Percentiles rank a stretch among this genome's conserved stretches.
These are phyloP conservation scores for Yamadazyma friedrichii DNA, from an alignment of 1,139 yeast species.

Conservation along the genomic window DNA sequence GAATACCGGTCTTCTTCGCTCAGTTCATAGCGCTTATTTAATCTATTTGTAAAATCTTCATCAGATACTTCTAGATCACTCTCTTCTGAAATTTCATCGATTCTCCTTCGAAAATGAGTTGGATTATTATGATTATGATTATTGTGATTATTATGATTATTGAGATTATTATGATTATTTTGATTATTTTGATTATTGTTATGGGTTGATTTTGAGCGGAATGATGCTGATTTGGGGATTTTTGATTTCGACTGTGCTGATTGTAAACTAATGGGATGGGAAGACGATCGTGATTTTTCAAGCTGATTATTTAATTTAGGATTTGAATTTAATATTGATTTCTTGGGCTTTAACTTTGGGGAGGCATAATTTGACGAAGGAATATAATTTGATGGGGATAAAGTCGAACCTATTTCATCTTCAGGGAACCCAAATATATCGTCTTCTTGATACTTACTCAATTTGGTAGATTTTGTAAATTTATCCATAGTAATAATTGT, in stretches of 20 bases:
- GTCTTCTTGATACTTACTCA: constrained; percentile 21
- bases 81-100: constrained; percentile 9
- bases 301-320: neutral
- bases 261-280: neutral
- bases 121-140: neutral
- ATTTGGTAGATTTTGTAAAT: constrained; percentile 8
- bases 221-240: neutral
- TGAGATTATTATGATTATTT: neutral
- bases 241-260: neutral
- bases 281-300: neutral
- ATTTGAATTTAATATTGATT: neutral
- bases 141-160: neutral
- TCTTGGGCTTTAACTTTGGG: neutral
- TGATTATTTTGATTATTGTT: neutral
- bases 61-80: constrained; percentile 8
- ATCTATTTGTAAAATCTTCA: constrained; percentile 5
- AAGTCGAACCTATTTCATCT: constrained; percentile 12
- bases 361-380: neutral
- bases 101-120: constrained; percentile 10
- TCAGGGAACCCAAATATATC: constrained; percentile 33
- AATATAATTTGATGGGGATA: neutral
- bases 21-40: constrained; percentile 2
- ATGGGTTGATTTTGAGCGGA: neutral
- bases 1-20: constrained; percentile 3
- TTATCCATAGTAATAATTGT: too few relatives aligned